Evolutionary conservation across 805 yeast species (phyloP).

Genomic region (Lachancea kluyveri): DNA sequence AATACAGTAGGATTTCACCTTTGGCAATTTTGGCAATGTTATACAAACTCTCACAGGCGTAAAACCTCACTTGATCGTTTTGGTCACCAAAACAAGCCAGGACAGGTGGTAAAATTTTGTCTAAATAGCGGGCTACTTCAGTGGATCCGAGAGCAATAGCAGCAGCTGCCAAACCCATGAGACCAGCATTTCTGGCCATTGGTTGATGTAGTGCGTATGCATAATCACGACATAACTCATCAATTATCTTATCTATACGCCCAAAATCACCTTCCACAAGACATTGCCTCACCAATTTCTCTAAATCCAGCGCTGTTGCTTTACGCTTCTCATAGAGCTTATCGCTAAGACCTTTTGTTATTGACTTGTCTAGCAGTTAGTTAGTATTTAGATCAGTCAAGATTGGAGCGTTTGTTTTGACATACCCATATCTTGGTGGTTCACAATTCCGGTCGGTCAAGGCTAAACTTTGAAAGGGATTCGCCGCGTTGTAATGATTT

Average conservation of each 20-base stretch:
- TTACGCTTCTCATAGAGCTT: slow-evolving; percentile 73
- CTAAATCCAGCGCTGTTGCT: slow-evolving; percentile 72
- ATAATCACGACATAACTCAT: slow-evolving; percentile 68
- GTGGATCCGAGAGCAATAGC: slow-evolving; percentile 85
- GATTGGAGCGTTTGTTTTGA: background rate
- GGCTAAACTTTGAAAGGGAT: background rate
- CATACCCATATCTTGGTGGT: slow-evolving; percentile 1
- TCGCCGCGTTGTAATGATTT: background rate
- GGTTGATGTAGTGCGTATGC: slow-evolving; percentile 83
- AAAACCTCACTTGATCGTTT: slow-evolving; percentile 93
- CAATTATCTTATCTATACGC: slow-evolving; percentile 47
- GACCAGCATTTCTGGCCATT: slow-evolving; percentile 88
- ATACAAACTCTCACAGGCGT: slow-evolving; percentile 93
- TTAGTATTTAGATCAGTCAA: background rate
- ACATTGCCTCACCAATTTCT: slow-evolving; percentile 67
- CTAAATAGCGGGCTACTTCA: slow-evolving; percentile 77
- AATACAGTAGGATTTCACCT: slow-evolving; percentile 85
- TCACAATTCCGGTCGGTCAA: background rate
- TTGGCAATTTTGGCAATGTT: slow-evolving; percentile 95
- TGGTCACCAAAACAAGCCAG: slow-evolving; percentile 95
- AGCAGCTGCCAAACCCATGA: slow-evolving; percentile 92
- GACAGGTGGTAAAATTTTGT: slow-evolving; percentile 86
- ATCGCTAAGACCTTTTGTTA: slow-evolving; percentile 64
- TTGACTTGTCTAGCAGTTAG: slow-evolving; percentile 45
- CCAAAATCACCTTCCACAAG: slow-evolving; percentile 25